Conservation (phyloP, 2,329 filamentous ascomycete species). For the Chrysosporium keratinophilum region DNA sequence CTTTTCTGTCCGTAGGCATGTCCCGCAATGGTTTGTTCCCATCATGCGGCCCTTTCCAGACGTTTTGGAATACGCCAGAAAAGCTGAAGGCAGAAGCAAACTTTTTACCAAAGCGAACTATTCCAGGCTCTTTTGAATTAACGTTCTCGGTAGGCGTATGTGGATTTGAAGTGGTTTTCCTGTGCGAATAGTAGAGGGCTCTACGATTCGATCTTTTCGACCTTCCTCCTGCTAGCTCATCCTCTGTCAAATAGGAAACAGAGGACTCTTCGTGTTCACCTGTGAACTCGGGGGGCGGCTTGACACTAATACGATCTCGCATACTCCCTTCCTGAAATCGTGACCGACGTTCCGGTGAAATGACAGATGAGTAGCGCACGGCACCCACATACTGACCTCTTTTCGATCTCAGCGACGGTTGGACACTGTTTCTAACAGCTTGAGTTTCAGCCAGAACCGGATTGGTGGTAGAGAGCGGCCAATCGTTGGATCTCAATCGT, state of each 20-base stretch:
- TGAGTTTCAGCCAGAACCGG: slow-evolving; percentile 6
- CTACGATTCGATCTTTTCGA: background rate
- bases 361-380: background rate
- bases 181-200: background rate
- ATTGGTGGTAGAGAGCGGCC: slow-evolving; percentile 27
- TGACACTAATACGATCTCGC: slow-evolving; percentile 65
- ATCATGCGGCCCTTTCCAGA: slow-evolving; percentile 39
- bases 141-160: slow-evolving; percentile 2
- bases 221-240: background rate
- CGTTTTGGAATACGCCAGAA: slow-evolving; percentile 38
- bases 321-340: slow-evolving; percentile 71
- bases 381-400: slow-evolving; percentile 2
- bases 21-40: slow-evolving; percentile 29
- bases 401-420: slow-evolving; percentile 10
- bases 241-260: slow-evolving; percentile 7
- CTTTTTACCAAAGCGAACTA: slow-evolving; percentile 48
- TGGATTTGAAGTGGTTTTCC: background rate
- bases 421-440: slow-evolving; percentile 3
- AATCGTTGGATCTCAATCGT: slow-evolving; percentile 36
- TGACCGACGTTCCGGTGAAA: slow-evolving; percentile 33
- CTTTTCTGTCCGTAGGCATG: slow-evolving; percentile 3
- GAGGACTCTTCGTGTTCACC: slow-evolving; percentile 27
- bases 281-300: slow-evolving; percentile 59
- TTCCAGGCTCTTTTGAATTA: slow-evolving; percentile 32
- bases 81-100: slow-evolving; percentile 47